Percentiles rank a stretch among this genome's conserved stretches.
Conservation (phyloP, 345 rosid genomes). For the Brassica nigra region DNA sequence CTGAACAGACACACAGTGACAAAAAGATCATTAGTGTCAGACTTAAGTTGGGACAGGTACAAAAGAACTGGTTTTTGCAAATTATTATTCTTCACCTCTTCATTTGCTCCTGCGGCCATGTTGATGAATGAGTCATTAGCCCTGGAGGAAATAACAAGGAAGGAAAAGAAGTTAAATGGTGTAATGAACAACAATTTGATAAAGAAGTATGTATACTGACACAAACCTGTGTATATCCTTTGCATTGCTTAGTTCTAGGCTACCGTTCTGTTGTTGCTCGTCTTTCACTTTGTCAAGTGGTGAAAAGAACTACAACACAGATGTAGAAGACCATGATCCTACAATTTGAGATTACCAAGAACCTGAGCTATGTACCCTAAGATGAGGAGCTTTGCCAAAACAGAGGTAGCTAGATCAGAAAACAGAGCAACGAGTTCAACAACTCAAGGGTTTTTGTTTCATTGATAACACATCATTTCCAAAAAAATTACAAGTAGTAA, state of each 20-base stretch:
- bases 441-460: conserved; percentile 13
- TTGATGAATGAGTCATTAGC: conserved; percentile 82
- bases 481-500: neutral
- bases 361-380: neutral
- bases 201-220: conserved; percentile 5
- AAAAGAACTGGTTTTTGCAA: conserved; percentile 1
- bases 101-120: conserved; percentile 91
- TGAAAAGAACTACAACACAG: conserved; percentile 71
- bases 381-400: conserved; percentile 16
- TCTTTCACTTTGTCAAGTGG: conserved; percentile 80
- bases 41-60: conserved; percentile 9
- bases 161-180: no score
- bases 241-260: conserved; percentile 51
- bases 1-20: conserved; percentile 21
- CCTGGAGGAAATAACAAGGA: conserved; percentile 47
- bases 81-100: conserved; percentile 59
- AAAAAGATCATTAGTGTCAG: neutral
- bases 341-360: conserved; percentile 20
- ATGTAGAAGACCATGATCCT: conserved; percentile 18
- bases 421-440: conserved; percentile 9
- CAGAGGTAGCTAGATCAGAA: conserved; percentile 6
- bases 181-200: neutral
- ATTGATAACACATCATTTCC: neutral
- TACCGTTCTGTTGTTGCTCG: conserved; percentile 70
- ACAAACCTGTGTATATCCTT: conserved; percentile 61